Conservation (phyloP, 2,329 filamentous ascomycete genomes). For the Apiospora marii region DNA sequence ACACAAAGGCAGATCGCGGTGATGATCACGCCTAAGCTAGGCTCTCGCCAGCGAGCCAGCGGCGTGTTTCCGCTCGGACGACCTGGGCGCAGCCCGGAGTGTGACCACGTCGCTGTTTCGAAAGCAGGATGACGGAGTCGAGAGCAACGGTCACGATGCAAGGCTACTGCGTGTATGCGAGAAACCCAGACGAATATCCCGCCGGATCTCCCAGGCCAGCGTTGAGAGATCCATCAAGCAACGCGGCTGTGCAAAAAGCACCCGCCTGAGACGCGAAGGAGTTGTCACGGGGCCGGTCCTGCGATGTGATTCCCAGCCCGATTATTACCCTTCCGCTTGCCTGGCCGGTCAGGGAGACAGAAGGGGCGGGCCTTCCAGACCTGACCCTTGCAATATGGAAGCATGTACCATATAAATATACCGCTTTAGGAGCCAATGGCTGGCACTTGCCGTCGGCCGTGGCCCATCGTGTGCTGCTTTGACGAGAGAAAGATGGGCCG, state of each 20-base stretch:
- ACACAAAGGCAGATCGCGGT: too few relatives aligned
- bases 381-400: neutral
- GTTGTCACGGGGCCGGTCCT: neutral
- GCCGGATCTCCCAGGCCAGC: neutral
- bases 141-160: neutral
- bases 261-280: conserved; percentile 12
- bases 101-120: neutral
- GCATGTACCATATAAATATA: conserved; percentile 5
- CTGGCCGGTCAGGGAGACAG: neutral
- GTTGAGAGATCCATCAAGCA: neutral
- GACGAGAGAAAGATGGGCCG: neutral
- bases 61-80: too few relatives aligned
- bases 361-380: neutral
- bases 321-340: neutral
- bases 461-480: neutral
- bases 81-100: neutral
- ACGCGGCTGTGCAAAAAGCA: neutral
- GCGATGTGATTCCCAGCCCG: neutral
- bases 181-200: neutral
- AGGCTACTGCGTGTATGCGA: neutral
- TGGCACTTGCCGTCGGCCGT: neutral
- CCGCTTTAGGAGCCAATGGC: neutral
- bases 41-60: too few relatives aligned
- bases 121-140: neutral
- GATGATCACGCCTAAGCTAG: too few relatives aligned